Evolutionary conservation across 208 protist genomes (phyloP), one percentile per base, ranked within the genome.

Genomic region (Acanthamoeba castellanii): DNA sequence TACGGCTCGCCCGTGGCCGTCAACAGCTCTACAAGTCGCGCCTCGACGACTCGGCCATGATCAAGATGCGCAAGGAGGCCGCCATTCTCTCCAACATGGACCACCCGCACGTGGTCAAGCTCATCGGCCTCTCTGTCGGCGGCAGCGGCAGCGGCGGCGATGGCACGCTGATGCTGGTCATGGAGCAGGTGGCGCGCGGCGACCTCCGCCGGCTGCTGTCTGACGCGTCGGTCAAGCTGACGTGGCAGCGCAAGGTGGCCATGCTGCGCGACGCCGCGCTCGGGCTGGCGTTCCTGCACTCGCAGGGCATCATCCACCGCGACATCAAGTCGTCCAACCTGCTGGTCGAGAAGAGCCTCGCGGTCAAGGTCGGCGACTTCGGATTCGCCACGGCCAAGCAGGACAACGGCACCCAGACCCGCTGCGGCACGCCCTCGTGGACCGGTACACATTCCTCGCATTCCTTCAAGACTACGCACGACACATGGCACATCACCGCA

Each of bases 101-200:
- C 52, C 81, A 88, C 30, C 81, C 81, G 14, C 61, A 88, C 52
- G 20, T 57, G 25, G 81, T 88, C 37, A 82, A 82, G 72, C 72
- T 82, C 72, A 42, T 82, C 18, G 72, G 72, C 20, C 72, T 82
- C 22, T 82, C 37, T 0, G 68, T 76, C 37, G 8, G 22, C 50
- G 50, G 22, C 81, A 14, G 47, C 45, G 45, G 45, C 0, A 47
- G 45, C 45, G 45, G 45, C 47, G 68, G 96, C 14, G 52, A 59
- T 22, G 52, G 16, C 52, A 22, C 52, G 34, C 84, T 97, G 89
- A 97, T 95, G 59, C 94, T 97, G 34, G 96, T 95, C 30, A 96
- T 96, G 72, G 95, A 97, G 52, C 96, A 84, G 34, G 96, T 97
- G 96, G 25, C 90, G 27, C 42, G 90, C 3, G 96, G 96, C 57